Evolutionary conservation across 2,329 filamentous ascomycete species (phyloP).

Genomic region (Plectosphaerella plurivora): DNA sequence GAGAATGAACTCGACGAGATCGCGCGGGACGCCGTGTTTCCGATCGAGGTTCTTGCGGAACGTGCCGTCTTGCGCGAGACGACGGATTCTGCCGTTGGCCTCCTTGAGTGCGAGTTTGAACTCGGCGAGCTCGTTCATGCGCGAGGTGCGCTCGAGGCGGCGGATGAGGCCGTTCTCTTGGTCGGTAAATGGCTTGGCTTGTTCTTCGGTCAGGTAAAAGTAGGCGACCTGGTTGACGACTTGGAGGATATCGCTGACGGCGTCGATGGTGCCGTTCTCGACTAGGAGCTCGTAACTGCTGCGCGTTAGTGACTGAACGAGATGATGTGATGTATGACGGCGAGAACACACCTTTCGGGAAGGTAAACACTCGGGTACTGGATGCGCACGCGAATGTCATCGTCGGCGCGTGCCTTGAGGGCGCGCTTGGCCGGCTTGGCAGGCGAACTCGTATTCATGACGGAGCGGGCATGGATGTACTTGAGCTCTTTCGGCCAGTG

Average conservation of each 20-base stretch:
- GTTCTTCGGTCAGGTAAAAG: constrained; percentile 70
- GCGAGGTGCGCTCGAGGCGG: constrained; percentile 69
- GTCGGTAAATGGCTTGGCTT: constrained; percentile 65
- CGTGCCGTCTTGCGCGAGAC: constrained; percentile 63
- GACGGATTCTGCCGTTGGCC: constrained; percentile 70
- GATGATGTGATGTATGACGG: too few species aligned
- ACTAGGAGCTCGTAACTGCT: constrained; percentile 68
- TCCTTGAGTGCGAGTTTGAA: constrained; percentile 70
- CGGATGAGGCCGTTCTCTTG: constrained; percentile 71
- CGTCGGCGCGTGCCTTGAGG: constrained; percentile 20
- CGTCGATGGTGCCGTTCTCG: constrained; percentile 75
- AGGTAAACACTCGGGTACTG: constrained; percentile 77
- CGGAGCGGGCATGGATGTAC: constrained; percentile 55
- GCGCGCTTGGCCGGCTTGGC: constrained; percentile 8
- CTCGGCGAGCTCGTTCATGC: constrained; percentile 57
- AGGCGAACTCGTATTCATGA: constrained; percentile 7
- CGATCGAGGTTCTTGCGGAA: constrained; percentile 68
- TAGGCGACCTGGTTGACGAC: constrained; percentile 67
- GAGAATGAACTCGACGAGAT: constrained; percentile 75
- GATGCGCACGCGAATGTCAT: constrained; percentile 60
- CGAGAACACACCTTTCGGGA: constrained; percentile 56
- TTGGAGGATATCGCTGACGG: constrained; percentile 67
- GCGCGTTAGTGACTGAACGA: not conserved
- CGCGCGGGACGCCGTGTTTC: constrained; percentile 64
- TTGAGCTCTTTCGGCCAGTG: constrained; percentile 18